Evolutionary conservation across 2,329 filamentous ascomycete species (phyloP), one percentile per base, ranked within the genome.

Genomic region (Aspergillus tanneri): DNA sequence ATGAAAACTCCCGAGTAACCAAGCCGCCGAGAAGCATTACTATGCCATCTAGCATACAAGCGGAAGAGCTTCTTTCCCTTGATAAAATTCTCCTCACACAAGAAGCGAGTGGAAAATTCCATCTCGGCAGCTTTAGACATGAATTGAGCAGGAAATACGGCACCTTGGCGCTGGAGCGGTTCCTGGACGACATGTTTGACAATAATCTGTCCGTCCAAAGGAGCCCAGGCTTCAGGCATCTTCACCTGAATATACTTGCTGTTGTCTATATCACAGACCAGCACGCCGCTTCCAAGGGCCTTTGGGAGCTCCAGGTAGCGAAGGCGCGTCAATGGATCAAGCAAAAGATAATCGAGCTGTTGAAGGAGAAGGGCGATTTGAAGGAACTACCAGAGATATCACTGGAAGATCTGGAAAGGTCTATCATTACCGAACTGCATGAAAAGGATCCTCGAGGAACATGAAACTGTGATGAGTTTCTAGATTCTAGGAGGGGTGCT

Each of bases 261-360:
- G 23, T 41, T 24, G 4, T 41, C 7, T 27, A 28, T 23, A 41
- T 41, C 16, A 41, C 22, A 8, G 22, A 27, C 19, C 3, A 12
- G 21, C 12, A 41, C 12, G 38, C 38, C 2, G 12, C 19, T 7
- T 41, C 38, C 5, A 25, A 25, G 22, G 22, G 5, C n/a, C 38
- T 41, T 24, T 41, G 38, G 38, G 38, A 41, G 23, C 38, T 41
- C 14, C 38, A 41, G 18, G 12, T 41, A 4, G 21, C 23, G 21
- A 41, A 41, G 24, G 38, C 38, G 11, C 23, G 38, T 11, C 38
- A 18, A 25, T 41, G 21, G 21, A 25, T 41, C 14, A 27, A 27
- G n/a, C 21, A 27, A 27, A 41, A 16, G 12, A 27, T 41, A 3
- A 5, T 5, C 14, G 38, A 41, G 14, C 14, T 41, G 18, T 41